Evolutionary conservation across 495 filamentous ascomycete species (phyloP).

Genomic region (Penicillium steckii): DNA sequence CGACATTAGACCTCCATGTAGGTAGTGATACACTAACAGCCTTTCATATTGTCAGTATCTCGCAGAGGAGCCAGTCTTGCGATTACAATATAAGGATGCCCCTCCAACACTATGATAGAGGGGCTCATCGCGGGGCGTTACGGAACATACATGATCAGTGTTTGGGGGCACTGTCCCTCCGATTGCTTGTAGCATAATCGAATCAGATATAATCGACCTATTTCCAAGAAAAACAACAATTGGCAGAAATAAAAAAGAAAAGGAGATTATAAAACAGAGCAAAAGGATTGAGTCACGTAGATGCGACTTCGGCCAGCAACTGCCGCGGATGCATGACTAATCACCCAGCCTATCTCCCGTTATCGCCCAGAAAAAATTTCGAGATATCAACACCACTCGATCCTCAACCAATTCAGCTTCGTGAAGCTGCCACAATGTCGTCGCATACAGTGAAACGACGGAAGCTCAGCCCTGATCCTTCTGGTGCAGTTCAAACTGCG

Average conservation of each 20-base stretch:
- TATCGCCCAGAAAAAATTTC: conserved; percentile 28
- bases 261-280: conserved; percentile 1
- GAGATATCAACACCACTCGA: conserved; percentile 7
- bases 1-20: conserved; percentile 87
- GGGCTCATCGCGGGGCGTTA: conserved; percentile 26
- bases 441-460: conserved; percentile 35
- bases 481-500: conserved; percentile 15
- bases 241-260: not conserved
- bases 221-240: not conserved
- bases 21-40: conserved; percentile 95
- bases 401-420: not conserved
- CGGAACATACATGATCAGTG: conserved; percentile 52
- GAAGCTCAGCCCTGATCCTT: conserved; percentile 34
- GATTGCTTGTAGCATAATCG: conserved; percentile 39
- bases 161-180: conserved; percentile 49
- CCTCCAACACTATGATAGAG: conserved; percentile 9
- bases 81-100: not conserved
- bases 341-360: conserved; percentile 7
- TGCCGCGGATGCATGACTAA: conserved; percentile 9
- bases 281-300: conserved; percentile 5
- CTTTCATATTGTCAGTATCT: conserved; percentile 43
- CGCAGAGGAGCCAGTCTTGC: not conserved
- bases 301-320: not conserved
- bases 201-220: not conserved
- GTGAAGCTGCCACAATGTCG: conserved; percentile 24